These are phyloP conservation scores for Sugiyamaella paludigena DNA, from an alignment of 1,139 yeast species.

Conservation along the genomic window DNA sequence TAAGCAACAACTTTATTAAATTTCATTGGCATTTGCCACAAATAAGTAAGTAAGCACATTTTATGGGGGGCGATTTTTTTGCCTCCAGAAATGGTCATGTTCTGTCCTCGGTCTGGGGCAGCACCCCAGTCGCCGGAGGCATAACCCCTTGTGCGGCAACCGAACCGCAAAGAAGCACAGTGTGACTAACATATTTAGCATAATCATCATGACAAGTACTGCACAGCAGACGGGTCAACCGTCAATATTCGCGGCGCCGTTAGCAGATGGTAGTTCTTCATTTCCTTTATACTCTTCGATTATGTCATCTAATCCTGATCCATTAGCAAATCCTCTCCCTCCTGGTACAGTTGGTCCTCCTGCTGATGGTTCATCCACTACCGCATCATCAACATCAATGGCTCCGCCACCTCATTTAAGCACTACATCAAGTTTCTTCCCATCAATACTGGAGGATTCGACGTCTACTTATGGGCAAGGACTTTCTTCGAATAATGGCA, in stretches of 20 bases:
- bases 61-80: too few species aligned
- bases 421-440: slow-evolving; percentile 14
- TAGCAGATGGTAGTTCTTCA: background rate
- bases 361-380: background rate
- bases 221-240: slow-evolving; percentile 11
- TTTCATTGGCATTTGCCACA: too few species aligned
- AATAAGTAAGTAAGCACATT: too few species aligned
- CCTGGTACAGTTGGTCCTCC: background rate
- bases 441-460: slow-evolving; percentile 12
- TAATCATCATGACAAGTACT: slow-evolving; percentile 5
- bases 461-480: too few species aligned
- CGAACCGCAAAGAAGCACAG: background rate
- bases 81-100: too few species aligned
- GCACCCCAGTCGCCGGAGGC: too few species aligned
- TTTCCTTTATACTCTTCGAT: slow-evolving; percentile 10
- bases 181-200: background rate
- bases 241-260: slow-evolving; percentile 9
- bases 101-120: too few species aligned
- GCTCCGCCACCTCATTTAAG: slow-evolving; percentile 4
- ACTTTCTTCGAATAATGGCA: too few species aligned
- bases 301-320: slow-evolving; percentile 2
- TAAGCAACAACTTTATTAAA: too few species aligned
- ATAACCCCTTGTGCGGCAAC: too few species aligned
- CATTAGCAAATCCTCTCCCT: slow-evolving; percentile 1
- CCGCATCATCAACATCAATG: background rate